These are phyloP conservation scores for Nemania diffusa DNA, from an alignment of 2,329 filamentous ascomycete genomes.

Conservation along the genomic window DNA sequence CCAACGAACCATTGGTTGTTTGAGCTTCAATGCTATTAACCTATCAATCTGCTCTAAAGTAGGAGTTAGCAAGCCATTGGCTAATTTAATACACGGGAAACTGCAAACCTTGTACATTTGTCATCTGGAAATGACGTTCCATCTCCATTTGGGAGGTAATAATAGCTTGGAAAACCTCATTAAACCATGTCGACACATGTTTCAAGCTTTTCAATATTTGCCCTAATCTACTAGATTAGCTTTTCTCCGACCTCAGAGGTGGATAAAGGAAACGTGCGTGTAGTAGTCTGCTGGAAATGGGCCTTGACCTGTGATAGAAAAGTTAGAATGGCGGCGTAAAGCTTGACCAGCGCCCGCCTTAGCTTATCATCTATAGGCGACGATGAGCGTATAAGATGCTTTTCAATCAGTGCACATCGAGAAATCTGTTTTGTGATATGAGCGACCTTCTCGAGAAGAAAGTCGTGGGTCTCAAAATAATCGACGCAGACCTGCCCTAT, in stretches of 20 bases:
- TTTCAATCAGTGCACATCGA: background rate
- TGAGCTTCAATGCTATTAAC: background rate
- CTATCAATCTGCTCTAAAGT: background rate
- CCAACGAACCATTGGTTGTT: constrained; percentile 5
- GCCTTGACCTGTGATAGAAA: background rate
- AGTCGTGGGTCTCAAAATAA: background rate
- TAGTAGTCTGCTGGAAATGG: background rate
- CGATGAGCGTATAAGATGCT: background rate
- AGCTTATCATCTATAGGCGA: background rate
- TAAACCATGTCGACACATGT: background rate
- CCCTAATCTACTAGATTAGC: background rate
- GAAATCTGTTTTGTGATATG: background rate
- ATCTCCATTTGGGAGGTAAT: background rate
- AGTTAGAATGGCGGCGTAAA: background rate
- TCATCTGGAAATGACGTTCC: background rate
- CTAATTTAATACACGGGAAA: background rate
- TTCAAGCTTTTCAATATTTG: background rate
- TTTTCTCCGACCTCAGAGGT: background rate
- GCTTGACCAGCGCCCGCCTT: background rate
- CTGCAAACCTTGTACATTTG: background rate
- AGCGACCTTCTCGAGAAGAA: background rate
- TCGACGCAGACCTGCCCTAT: background rate
- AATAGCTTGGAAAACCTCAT: background rate
- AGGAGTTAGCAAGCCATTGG: background rate
- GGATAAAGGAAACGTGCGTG: background rate